These are phyloP conservation scores for Monilinia vaccinii-corymbosi DNA, from an alignment of 2,329 filamentous ascomycete species.

Conservation along the genomic window DNA sequence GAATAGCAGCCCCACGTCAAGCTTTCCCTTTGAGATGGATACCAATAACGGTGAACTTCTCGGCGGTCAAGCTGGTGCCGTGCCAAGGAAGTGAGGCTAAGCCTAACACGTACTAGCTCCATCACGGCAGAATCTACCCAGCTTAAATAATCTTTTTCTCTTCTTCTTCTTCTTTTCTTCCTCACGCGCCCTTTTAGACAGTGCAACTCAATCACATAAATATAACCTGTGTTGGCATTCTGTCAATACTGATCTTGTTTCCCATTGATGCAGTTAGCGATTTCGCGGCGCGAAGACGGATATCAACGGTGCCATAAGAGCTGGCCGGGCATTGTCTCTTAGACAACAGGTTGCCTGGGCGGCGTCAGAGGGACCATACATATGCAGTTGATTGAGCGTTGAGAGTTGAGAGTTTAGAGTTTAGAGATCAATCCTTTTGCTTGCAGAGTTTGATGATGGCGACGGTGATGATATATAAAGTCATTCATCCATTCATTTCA, in stretches of 20 bases:
- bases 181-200: conserved; percentile 72
- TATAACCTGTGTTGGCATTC: conserved; percentile 55
- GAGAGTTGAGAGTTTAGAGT: too few species aligned
- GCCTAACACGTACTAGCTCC: not conserved
- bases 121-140: not conserved
- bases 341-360: conserved; percentile 54
- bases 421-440: too few species aligned
- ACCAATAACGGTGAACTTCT: not conserved
- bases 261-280: conserved; percentile 54
- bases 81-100: not conserved
- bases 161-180: conserved; percentile 25
- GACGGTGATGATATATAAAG: too few species aligned
- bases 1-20: conserved; percentile 21
- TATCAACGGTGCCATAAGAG: conserved; percentile 45
- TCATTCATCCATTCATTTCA: too few species aligned
- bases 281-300: conserved; percentile 50
- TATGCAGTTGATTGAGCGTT: not conserved
- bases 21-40: conserved; percentile 1
- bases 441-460: too few species aligned
- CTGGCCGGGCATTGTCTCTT: conserved; percentile 42
- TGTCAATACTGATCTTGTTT: conserved; percentile 49
- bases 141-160: conserved; percentile 1
- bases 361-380: conserved; percentile 81
- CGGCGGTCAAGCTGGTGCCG: not conserved
- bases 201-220: conserved; percentile 63